Conservation (phyloP, 192 early-diverging fungal species). For the Podila clonocystis region DNA sequence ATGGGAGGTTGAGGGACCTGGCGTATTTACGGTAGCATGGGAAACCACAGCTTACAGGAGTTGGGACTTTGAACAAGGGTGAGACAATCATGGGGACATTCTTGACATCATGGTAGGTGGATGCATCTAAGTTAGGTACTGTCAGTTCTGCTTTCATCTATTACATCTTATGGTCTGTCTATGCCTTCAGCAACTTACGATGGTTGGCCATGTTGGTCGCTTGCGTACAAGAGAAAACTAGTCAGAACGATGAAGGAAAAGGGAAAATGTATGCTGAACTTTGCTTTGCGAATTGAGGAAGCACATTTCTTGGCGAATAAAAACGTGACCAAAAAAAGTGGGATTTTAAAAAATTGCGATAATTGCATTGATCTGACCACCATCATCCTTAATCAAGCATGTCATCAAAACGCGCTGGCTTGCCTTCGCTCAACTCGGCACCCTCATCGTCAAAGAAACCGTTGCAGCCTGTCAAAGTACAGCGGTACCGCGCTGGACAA, state of each 20-base stretch:
- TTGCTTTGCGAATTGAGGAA: not conserved
- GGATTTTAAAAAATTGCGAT: not conserved
- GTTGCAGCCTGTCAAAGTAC: constrained; percentile 58
- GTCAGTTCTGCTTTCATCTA: no score
- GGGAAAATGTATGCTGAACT: no score
- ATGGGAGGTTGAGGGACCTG: not conserved
- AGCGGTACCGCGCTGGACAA: constrained; percentile 68
- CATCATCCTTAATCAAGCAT: not conserved
- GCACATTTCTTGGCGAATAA: no score
- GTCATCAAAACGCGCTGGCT: constrained; percentile 38
- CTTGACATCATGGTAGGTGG: constrained; percentile 48
- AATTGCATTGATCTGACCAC: not conserved
- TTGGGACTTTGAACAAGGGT: constrained; percentile 36
- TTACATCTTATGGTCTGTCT: no score
- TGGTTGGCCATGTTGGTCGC: not conserved
- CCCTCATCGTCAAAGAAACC: constrained; percentile 30
- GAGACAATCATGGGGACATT: constrained; percentile 49
- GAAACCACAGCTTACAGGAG: constrained; percentile 20
- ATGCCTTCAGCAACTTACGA: not conserved
- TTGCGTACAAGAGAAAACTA: not conserved
- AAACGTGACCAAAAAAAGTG: not conserved
- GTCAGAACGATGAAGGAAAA: not conserved
- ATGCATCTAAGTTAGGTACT: constrained; percentile 21
- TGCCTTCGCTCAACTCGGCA: constrained; percentile 37
- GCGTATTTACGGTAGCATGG: not conserved